Evolutionary conservation across 1,284 basidiomycete genomes (phyloP), one percentile per base, ranked within the genome.

Genomic region (Amylostereum areolatum): DNA sequence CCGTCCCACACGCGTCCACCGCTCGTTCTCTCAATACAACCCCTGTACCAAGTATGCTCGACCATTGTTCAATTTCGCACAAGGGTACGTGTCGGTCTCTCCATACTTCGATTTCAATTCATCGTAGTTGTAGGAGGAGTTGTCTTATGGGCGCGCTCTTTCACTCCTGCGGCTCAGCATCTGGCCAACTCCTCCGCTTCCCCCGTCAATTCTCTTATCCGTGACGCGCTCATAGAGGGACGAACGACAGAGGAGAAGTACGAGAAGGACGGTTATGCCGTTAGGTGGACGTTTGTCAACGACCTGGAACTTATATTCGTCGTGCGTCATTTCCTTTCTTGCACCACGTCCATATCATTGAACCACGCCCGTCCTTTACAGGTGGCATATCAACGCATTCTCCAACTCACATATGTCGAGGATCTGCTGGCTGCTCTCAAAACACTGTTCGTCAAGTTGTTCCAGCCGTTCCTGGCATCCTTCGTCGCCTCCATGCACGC

Each of bases 371-470:
- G 32, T 30, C 37, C 35, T n/a, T 12, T 48, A 11, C 59, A 95
- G 91, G 92, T 96, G 47, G 92, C 95, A 45, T 97, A 97, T 70
- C 96, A 98, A 62, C 89, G 96, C 42, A 94, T 99, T 53, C 77
- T 99, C 11, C 95, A 97, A 56, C 77, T 99, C 27, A 86, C 92
- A 7, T 99, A 99, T 64, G 87, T 98, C 50, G 92, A 96, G 0
- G 86, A 93, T 43, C 82, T 99, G 5, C 77, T 97, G 12, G 71
- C 73, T 27, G 81, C 89, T 4, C 75, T 93, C 60, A 93, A 92
- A 63, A 73, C 82, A 1, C 75, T 95, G 30, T 97, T 97, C 63
- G 72, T 96, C 55, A 85, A 91, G 61, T 77, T 90, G 49, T 96
- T 92, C 62, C 77, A 86, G 57, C 87, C 91, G 0, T 87, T 92